Evolutionary conservation across 257 asterid genomes (phyloP).

Genomic region (Knoxia roxburghii): DNA sequence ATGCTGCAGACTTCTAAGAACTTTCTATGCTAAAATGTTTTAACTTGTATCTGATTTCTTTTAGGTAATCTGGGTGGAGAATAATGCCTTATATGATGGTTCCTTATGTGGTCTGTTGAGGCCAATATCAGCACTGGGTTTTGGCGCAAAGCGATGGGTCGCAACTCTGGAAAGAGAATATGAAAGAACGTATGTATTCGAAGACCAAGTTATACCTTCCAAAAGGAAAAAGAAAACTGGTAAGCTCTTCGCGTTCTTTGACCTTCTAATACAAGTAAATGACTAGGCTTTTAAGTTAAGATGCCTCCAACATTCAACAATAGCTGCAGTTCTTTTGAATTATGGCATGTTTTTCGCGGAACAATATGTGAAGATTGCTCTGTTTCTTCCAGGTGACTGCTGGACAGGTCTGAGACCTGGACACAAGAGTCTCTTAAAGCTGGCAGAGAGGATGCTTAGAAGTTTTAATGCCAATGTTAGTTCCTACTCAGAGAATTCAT

Average conservation of each 20-base stretch:
- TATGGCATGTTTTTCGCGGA: neutral
- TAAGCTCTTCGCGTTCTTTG: neutral
- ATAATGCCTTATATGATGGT: slow-evolving; percentile 26
- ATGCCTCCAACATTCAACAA: neutral
- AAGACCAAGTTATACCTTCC: slow-evolving; percentile 10
- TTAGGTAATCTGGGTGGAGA: slow-evolving; percentile 62
- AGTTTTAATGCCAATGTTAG: slow-evolving; percentile 25
- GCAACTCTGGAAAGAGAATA: slow-evolving; percentile 38
- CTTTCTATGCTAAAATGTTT: neutral
- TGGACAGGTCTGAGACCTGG: slow-evolving; percentile 21
- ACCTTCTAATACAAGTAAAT: neutral
- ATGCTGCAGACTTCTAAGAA: neutral
- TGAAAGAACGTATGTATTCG: slow-evolving; percentile 25
- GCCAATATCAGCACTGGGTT: slow-evolving; percentile 28
- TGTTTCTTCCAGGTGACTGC: neutral
- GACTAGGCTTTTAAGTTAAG: neutral
- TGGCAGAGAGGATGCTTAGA: slow-evolving; percentile 40
- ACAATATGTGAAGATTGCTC: neutral
- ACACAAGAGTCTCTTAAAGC: slow-evolving; percentile 27
- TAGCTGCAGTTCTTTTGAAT: neutral
- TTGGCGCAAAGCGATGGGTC: slow-evolving; percentile 46
- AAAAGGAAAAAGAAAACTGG: slow-evolving; percentile 16
- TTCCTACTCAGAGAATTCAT: slow-evolving; percentile 27
- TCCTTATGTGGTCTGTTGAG: slow-evolving; percentile 22
- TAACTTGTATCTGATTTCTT: neutral